Conservation (phyloP, 2,329 filamentous ascomycete genomes). For the Calonectria leucothoes region DNA sequence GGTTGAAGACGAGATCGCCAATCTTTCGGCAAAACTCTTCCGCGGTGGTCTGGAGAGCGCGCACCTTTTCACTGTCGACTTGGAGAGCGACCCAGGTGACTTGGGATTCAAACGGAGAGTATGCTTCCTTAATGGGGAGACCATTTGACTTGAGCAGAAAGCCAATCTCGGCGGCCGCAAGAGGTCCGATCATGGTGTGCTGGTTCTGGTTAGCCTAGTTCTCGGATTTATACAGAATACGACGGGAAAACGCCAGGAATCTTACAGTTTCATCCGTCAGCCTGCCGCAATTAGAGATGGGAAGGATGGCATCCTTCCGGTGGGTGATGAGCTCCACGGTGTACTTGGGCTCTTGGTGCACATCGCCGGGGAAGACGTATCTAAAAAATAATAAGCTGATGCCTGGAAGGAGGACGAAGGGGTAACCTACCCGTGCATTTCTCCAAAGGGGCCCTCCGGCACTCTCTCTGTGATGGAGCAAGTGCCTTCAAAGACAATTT, state of each 20-base stretch:
- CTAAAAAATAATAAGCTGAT: slow-evolving; percentile 3
- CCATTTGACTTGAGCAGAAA: slow-evolving; percentile 32
- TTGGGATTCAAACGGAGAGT: slow-evolving; percentile 57
- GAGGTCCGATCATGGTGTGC: slow-evolving; percentile 37
- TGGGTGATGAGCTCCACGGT: slow-evolving; percentile 23
- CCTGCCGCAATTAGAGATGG: slow-evolving; percentile 24
- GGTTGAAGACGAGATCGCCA: slow-evolving; percentile 55
- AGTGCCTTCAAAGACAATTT: slow-evolving; percentile 64
- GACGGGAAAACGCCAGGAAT: too few relatives aligned
- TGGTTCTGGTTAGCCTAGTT: background rate
- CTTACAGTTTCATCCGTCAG: slow-evolving; percentile 29
- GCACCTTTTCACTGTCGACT: slow-evolving; percentile 67
- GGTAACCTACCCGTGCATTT: slow-evolving; percentile 45
- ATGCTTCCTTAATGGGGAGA: slow-evolving; percentile 57
- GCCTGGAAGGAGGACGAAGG: background rate
- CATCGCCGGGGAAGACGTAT: slow-evolving; percentile 25
- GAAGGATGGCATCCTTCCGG: slow-evolving; percentile 25
- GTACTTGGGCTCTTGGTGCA: slow-evolving; percentile 17
- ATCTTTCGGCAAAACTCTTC: slow-evolving; percentile 52
- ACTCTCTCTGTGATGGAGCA: slow-evolving; percentile 56
- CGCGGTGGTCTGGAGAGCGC: slow-evolving; percentile 62
- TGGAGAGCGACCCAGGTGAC: slow-evolving; percentile 64
- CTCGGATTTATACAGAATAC: too few relatives aligned
- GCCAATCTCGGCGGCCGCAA: slow-evolving; percentile 27
- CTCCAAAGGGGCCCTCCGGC: slow-evolving; percentile 62